phyloP scores from a whole-genome alignment of 768 basidiomycete species.

The Termitomyces eurrhizus region DNA sequence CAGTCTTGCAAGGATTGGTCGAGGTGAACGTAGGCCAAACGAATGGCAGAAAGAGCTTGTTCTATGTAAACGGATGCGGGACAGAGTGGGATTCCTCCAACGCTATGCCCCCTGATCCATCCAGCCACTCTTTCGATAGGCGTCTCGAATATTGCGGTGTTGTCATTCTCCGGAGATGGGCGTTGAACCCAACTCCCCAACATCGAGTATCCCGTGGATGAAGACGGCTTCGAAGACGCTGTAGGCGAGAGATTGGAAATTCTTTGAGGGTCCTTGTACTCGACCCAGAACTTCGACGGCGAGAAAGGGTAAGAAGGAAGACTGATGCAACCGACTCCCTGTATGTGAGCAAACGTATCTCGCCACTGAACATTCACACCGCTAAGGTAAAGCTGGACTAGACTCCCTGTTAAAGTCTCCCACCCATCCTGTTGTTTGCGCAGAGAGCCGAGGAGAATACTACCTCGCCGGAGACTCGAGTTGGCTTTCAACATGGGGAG shows the following conservation, averaged over 20 bases:
- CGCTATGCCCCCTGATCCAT: slow-evolving; percentile 55
- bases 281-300: slow-evolving; percentile 53
- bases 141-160: slow-evolving; percentile 48
- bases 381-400: slow-evolving; percentile 47
- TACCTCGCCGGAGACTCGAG: slow-evolving; percentile 25
- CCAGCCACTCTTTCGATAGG: slow-evolving; percentile 39
- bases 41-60: slow-evolving; percentile 43
- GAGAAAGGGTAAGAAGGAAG: slow-evolving; percentile 66
- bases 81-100: slow-evolving; percentile 52
- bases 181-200: slow-evolving; percentile 39
- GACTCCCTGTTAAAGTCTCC: slow-evolving; percentile 38
- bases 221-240: not conserved
- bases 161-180: slow-evolving; percentile 31
- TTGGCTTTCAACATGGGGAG: slow-evolving; percentile 54
- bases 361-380: slow-evolving; percentile 49
- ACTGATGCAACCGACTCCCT: slow-evolving; percentile 37
- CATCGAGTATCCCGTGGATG: slow-evolving; percentile 28
- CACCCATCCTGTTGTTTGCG: slow-evolving; percentile 40
- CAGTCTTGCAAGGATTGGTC: slow-evolving; percentile 22
- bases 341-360: slow-evolving; percentile 43
- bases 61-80: slow-evolving; percentile 68
- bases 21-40: slow-evolving; percentile 30
- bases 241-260: not conserved
- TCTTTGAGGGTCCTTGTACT: slow-evolving; percentile 30
- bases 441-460: slow-evolving; percentile 46